These are phyloP conservation scores for Podospora didyma DNA, from an alignment of 495 filamentous ascomycete genomes.

Conservation along the genomic window DNA sequence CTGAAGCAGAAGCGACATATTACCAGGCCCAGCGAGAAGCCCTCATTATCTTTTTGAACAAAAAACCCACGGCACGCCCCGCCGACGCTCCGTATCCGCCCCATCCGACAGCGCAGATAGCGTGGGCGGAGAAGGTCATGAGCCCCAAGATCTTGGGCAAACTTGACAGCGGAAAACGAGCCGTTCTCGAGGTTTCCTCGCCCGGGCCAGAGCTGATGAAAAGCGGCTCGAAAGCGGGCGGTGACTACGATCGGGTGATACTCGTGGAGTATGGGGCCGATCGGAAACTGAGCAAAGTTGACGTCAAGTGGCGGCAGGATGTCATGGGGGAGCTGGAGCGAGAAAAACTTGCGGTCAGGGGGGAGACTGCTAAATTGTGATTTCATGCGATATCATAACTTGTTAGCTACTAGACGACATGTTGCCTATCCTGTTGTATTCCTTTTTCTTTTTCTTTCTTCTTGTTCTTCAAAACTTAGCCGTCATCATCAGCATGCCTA, in stretches of 20 bases:
- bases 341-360: no score
- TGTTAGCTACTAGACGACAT: no score
- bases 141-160: constrained; percentile 58
- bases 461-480: no score
- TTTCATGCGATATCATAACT: no score
- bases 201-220: constrained; percentile 68
- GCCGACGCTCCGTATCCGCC: neutral
- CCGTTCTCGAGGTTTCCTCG: constrained; percentile 64
- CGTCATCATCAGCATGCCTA: no score
- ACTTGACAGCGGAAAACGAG: no score
- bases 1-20: constrained; percentile 28
- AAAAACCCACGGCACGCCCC: constrained; percentile 25
- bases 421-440: no score
- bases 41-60: constrained; percentile 55
- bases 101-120: constrained; percentile 40
- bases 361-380: no score
- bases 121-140: constrained; percentile 78
- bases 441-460: no score
- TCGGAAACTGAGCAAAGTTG: constrained; percentile 35
- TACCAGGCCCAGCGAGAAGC: constrained; percentile 51
- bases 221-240: constrained; percentile 54
- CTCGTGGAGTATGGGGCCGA: constrained; percentile 62
- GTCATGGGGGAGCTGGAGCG: constrained; percentile 18
- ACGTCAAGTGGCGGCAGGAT: constrained; percentile 22
- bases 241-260: constrained; percentile 71